Base-by-base conservation (phyloP, 2,329 filamentous ascomycete species). In the Coniochaeta ligniaria region DNA sequence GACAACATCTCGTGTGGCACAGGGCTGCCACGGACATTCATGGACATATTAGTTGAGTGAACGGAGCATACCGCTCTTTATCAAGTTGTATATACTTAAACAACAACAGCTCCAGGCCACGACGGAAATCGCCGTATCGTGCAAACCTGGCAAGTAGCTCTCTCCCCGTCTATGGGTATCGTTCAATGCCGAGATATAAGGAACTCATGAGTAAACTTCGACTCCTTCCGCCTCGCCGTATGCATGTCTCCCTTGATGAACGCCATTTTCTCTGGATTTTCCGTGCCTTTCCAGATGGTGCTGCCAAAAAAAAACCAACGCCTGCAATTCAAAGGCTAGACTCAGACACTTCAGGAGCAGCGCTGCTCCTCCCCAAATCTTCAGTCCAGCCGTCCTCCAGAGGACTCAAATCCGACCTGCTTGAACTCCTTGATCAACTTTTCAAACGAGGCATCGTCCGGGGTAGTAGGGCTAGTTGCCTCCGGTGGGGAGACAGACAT, bases 401-500 rank as follows among this genome's bases (percentile, higher is more conserved):
- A 47, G 6, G 47, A 1, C 47, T 52, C 47, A 52, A 52, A 52
- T 7, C 47, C 47, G 47, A 52, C 47, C 2, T 52, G n/a, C 6
- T 28, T 5, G 9, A 52, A 52, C 47, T 56, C 35, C 54, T 56
- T 35, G n/a, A 56, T 36, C 54, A 56, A 26, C 35, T 38, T 56
- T 1, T 56, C 22, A 26, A 56, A 56, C 5, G 33, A 36, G 3
- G 35, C 33, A 17, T 63, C 55, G 12, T 55, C 54, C 24, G 50
- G 52, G 20, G 60, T 62, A 20, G 38, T 62, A 58, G 60, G 62
- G 14, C 7, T 65, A 58, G 7, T 41, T 59, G 38, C 60, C 60
- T 64, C 66, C 22, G 61, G 65, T 33, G 67, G 69, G 4, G 54
- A 57, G 28, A 36, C 54, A 12, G 54, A 35, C 60, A 65, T 70